A percentile compares a stretch with the other conserved stretches of the same genome.
These are phyloP conservation scores for Fusarium sambucinum DNA, from an alignment of 2,329 filamentous ascomycete species.

Conservation along the genomic window DNA sequence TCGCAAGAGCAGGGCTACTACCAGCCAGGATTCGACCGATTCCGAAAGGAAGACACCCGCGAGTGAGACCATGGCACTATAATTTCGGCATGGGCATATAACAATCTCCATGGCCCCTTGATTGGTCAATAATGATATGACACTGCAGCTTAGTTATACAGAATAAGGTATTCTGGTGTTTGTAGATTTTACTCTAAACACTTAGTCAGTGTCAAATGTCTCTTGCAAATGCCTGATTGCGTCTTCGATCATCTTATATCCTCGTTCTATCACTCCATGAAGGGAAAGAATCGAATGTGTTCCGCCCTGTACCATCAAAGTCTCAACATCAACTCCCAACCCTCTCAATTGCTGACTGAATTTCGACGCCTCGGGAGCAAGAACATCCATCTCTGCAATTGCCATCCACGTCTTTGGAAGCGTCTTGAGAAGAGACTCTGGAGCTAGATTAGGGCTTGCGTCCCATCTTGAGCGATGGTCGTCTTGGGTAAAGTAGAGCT, in stretches of 20 bases:
- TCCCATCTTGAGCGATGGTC: slow-evolving; percentile 47
- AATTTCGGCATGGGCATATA: neutral
- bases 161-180: neutral
- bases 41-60: slow-evolving; percentile 25
- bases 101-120: neutral
- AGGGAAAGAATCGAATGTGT: slow-evolving; percentile 47
- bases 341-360: slow-evolving; percentile 48
- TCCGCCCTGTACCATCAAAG: slow-evolving; percentile 38
- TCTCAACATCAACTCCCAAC: slow-evolving; percentile 39
- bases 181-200: too few relatives aligned
- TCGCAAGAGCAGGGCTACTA: slow-evolving; percentile 15
- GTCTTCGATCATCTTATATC: slow-evolving; percentile 43
- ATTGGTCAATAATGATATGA: neutral
- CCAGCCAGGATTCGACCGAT: slow-evolving; percentile 29
- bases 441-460: slow-evolving; percentile 51
- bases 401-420: slow-evolving; percentile 51
- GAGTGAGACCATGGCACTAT: slow-evolving; percentile 20
- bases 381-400: slow-evolving; percentile 51
- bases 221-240: slow-evolving; percentile 37
- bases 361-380: slow-evolving; percentile 49
- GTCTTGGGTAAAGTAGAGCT: slow-evolving; percentile 49
- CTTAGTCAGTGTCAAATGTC: slow-evolving; percentile 35
- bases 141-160: neutral
- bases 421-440: slow-evolving; percentile 40
- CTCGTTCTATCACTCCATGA: slow-evolving; percentile 43